These are phyloP conservation scores for Termitomyces eurrhizus DNA, from an alignment of 768 basidiomycete species.

Conservation along the genomic window DNA sequence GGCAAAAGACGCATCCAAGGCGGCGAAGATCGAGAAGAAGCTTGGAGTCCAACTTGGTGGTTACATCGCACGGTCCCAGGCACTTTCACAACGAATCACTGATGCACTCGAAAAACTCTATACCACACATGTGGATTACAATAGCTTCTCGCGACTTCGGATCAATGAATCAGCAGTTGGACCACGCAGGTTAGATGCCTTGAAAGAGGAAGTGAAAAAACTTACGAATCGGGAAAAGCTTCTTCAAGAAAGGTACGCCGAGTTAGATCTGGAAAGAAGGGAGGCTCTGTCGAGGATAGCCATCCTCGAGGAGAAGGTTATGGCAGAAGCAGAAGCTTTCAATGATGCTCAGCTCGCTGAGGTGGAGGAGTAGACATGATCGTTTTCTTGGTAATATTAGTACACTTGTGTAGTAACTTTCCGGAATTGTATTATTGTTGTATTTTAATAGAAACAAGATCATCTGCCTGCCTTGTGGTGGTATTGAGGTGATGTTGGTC, in stretches of 20 bases:
- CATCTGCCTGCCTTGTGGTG: constrained; percentile 4
- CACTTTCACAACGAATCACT: constrained; percentile 57
- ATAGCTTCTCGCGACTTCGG: constrained; percentile 74
- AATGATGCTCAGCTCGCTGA: constrained; percentile 74
- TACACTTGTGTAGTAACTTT: constrained; percentile 15
- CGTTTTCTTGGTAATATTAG: constrained; percentile 10
- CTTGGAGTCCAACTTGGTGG: constrained; percentile 86
- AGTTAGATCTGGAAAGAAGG: constrained; percentile 66
- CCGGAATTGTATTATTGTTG: constrained; percentile 13
- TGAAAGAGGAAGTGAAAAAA: constrained; percentile 84
- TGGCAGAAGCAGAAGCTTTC: constrained; percentile 77
- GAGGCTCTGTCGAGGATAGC: constrained; percentile 57
- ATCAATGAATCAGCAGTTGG: constrained; percentile 71
- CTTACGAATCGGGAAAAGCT: constrained; percentile 73
- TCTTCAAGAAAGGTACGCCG: constrained; percentile 83
- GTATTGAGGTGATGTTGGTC: constrained; percentile 5
- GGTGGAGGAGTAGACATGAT: constrained; percentile 41
- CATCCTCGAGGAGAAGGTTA: constrained; percentile 78
- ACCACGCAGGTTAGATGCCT: constrained; percentile 70
- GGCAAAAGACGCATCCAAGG: constrained; percentile 76
- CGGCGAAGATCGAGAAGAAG: constrained; percentile 88
- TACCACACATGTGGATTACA: constrained; percentile 62
- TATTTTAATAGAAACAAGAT: constrained; percentile 4
- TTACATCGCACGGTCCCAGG: constrained; percentile 73
- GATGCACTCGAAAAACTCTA: constrained; percentile 72